These are phyloP conservation scores for Backusella liffmaniae DNA, from an alignment of 192 early-diverging fungal species.

Conservation along the genomic window DNA sequence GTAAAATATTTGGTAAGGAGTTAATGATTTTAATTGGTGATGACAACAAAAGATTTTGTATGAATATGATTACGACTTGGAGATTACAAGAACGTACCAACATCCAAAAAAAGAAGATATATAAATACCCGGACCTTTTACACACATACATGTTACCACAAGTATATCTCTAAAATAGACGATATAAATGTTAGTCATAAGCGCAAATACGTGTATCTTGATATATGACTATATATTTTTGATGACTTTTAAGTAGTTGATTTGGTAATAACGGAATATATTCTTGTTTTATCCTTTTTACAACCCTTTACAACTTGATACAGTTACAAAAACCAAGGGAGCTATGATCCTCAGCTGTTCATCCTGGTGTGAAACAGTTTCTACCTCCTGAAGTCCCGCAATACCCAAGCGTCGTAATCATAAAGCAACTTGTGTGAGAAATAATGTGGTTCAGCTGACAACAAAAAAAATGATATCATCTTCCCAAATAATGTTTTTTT, in stretches of 20 bases:
- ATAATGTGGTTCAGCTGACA: not conserved
- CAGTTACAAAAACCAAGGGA: not conserved
- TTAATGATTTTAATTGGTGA: not conserved
- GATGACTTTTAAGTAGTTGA: not conserved
- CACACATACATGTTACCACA: not conserved
- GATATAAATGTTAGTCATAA: not conserved
- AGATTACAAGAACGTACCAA: not conserved
- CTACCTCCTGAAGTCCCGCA: slow-evolving; percentile 1
- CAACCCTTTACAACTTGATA: not conserved
- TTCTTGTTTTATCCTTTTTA: not conserved
- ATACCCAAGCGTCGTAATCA: not conserved
- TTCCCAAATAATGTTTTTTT: slow-evolving; percentile 9
- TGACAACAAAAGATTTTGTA: not conserved
- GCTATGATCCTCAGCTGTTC: not conserved
- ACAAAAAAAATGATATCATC: slow-evolving; percentile 5
- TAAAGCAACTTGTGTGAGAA: not conserved
- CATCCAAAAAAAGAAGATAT: not conserved
- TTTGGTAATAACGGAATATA: slow-evolving; percentile 5
- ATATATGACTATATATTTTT: not conserved
- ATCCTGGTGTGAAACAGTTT: slow-evolving; percentile 7
- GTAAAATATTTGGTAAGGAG: not conserved
- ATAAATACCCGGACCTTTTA: not conserved
- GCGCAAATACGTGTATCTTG: not conserved
- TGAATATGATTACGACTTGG: not conserved
- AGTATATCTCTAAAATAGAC: not conserved